phyloP scores from a whole-genome alignment of 140 eudicot species.

The Oenanthe javanica region DNA sequence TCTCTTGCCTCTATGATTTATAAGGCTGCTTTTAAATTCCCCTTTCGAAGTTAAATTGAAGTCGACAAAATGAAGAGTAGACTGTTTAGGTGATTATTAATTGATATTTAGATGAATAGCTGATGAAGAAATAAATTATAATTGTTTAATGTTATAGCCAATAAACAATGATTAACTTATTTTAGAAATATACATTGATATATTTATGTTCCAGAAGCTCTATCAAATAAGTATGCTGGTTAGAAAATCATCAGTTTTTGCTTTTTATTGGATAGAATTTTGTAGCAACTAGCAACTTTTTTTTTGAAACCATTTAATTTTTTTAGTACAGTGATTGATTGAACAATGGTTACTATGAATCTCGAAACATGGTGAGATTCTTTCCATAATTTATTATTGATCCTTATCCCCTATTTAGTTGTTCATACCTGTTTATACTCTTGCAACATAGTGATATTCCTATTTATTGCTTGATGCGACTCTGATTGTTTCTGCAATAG shows the following conservation, averaged over 20 bases:
- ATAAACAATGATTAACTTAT: no score
- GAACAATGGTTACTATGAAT: not conserved
- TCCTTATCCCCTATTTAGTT: not conserved
- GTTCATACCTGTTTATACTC: not conserved
- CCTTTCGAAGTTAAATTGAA: not conserved
- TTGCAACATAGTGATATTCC: not conserved
- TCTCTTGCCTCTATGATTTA: not conserved
- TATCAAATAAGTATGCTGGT: not conserved
- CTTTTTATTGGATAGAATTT: not conserved
- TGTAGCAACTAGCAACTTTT: not conserved
- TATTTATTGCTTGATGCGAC: not conserved
- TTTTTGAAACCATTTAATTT: not conserved
- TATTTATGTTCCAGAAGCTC: not conserved
- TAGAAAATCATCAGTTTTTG: not conserved
- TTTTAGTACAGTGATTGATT: not conserved
- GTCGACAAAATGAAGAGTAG: not conserved
- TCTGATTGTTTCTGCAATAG: not conserved
- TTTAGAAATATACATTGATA: not conserved
- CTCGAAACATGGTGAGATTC: not conserved
- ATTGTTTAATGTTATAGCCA: not conserved
- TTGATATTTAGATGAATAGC: not conserved
- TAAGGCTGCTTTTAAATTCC: not conserved
- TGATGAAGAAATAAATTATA: not conserved
- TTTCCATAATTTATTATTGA: not conserved
- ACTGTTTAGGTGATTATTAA: not conserved